These are phyloP conservation scores for Trichosporon faecale DNA, from an alignment of 1,284 basidiomycete genomes.

Conservation along the genomic window DNA sequence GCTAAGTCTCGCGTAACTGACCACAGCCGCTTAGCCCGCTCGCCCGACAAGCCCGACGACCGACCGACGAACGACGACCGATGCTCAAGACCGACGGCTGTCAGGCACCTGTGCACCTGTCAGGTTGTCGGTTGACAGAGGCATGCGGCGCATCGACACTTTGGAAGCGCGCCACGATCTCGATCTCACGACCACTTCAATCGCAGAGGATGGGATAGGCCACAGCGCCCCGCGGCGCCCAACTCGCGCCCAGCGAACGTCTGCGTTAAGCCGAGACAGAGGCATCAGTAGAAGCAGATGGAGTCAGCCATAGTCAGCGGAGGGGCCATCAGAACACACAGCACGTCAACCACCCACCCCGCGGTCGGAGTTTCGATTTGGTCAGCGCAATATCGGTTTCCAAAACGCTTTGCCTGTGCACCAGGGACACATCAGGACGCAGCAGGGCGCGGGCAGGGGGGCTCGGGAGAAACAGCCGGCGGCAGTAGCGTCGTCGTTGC, in stretches of 20 bases:
- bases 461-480: slow-evolving; percentile 6
- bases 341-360: neutral
- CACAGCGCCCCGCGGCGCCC: slow-evolving; percentile 4
- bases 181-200: neutral
- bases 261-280: neutral
- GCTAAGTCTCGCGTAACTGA: slow-evolving; percentile 9
- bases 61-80: neutral
- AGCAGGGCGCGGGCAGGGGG: neutral
- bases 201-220: neutral
- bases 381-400: neutral
- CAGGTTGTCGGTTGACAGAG: neutral
- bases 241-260: neutral
- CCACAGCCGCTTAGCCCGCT: neutral
- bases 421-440: neutral
- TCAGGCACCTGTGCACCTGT: neutral
- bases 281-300: neutral
- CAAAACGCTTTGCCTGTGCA: neutral
- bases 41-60: neutral
- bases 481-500: neutral
- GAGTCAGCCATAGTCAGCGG: neutral
- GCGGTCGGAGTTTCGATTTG: neutral
- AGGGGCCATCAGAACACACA: neutral
- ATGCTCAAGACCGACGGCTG: neutral
- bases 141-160: neutral
- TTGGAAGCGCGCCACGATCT: slow-evolving; percentile 1